Evolutionary conservation across 129 eudicot species (phyloP).

Genomic region (Lactuca saligna): DNA sequence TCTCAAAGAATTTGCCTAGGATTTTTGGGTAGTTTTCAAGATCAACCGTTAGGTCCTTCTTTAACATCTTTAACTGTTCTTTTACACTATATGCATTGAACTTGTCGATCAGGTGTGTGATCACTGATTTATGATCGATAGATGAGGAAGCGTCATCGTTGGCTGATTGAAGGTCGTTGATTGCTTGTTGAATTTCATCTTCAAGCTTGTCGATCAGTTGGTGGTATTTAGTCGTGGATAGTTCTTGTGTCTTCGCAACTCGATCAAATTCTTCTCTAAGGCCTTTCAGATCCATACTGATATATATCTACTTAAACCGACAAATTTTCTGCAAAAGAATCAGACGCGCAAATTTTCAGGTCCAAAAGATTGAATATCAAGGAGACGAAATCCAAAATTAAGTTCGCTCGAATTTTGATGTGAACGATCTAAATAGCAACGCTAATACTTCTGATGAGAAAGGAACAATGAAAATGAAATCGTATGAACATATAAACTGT

Average conservation of each 20-base stretch:
- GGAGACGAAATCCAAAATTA: no score
- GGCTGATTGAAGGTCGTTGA: constrained; percentile 28
- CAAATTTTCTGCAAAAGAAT: constrained; percentile 18
- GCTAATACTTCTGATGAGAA: no score
- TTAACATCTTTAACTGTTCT: constrained; percentile 27
- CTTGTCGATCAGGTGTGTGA: constrained; percentile 29
- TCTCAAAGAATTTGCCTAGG: constrained; percentile 28
- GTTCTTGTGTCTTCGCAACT: constrained; percentile 40
- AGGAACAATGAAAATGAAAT: no score
- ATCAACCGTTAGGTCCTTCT: constrained; percentile 31
- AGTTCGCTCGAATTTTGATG: no score
- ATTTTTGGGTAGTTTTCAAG: constrained; percentile 37
- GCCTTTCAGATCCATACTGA: constrained; percentile 39
- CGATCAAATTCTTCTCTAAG: constrained; percentile 38
- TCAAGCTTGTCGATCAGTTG: constrained; percentile 29
- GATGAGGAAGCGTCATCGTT: neutral
- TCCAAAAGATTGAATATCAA: no score
- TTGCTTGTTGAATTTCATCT: constrained; percentile 31
- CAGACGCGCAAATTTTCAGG: neutral
- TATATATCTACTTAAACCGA: no score
- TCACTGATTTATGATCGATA: constrained; percentile 34
- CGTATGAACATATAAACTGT: no score
- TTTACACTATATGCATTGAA: constrained; percentile 16
- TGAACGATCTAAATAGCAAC: no score
- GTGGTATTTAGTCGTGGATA: constrained; percentile 26